A percentile compares a stretch with the other conserved stretches of the same genome.
phyloP scores from a whole-genome alignment of 2,329 filamentous ascomycete genomes.

The Monosporascus sp. region DNA sequence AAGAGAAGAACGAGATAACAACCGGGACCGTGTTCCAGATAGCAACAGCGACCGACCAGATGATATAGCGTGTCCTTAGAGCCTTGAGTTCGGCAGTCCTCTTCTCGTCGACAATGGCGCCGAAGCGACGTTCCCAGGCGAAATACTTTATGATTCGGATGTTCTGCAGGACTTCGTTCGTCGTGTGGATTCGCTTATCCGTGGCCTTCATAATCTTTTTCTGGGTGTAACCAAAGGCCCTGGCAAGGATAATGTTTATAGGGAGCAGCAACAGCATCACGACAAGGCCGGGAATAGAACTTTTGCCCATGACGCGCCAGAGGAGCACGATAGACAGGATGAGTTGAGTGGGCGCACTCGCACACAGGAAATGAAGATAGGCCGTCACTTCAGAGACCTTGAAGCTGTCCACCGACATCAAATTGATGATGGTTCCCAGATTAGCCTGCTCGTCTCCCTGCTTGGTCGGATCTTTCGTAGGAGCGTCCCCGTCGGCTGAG shows the following conservation, averaged over 20 bases:
- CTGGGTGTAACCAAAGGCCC: constrained; percentile 78
- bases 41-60: constrained; percentile 88
- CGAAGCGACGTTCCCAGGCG: constrained; percentile 92
- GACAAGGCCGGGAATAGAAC: constrained; percentile 86
- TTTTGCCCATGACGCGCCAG: constrained; percentile 85
- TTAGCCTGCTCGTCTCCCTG: constrained; percentile 70
- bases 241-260: constrained; percentile 83
- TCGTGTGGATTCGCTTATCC: constrained; percentile 91
- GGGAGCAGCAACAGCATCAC: constrained; percentile 87
- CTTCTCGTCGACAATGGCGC: constrained; percentile 83
- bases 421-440: constrained; percentile 95
- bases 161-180: constrained; percentile 94
- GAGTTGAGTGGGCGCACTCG: constrained; percentile 83
- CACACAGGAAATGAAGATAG: constrained; percentile 94
- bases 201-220: constrained; percentile 90
- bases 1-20: constrained; percentile 93
- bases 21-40: constrained; percentile 96
- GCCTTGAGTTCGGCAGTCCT: constrained; percentile 71
- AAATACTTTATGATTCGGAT: constrained; percentile 99
- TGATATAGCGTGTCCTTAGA: constrained; percentile 74
- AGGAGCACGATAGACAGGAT: constrained; percentile 74
- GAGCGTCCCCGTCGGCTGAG: constrained; percentile 26
- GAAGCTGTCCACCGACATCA: constrained; percentile 99
- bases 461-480: constrained; percentile 27
- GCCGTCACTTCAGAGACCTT: constrained; percentile 94